Conservation (phyloP, 305 asterid species). For the Salvia sclarea region DNA sequence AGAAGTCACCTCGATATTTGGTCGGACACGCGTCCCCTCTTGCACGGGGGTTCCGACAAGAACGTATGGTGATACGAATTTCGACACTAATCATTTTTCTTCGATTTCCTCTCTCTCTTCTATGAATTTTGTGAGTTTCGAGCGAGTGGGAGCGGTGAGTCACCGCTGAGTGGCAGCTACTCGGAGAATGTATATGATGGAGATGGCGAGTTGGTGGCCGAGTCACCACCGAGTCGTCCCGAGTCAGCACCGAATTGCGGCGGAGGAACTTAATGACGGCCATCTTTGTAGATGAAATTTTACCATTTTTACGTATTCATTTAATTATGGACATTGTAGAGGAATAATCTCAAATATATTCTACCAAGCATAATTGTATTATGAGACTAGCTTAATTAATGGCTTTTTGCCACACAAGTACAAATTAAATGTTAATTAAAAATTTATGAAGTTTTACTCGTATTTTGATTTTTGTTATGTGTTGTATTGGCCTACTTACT, state of each 20-base stretch:
- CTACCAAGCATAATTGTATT: not conserved
- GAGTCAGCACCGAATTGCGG: constrained; percentile 28
- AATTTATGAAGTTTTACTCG: too few species aligned
- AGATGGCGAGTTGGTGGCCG: constrained; percentile 76
- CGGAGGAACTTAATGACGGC: constrained; percentile 17
- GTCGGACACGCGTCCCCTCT: constrained; percentile 74
- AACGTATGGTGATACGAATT: constrained; percentile 39
- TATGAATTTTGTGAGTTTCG: not conserved
- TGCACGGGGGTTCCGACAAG: constrained; percentile 55
- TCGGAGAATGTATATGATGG: constrained; percentile 32
- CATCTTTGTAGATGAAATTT: constrained; percentile 29
- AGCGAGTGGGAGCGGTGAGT: not conserved
- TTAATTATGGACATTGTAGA: constrained; percentile 28
- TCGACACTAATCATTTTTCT: not conserved
- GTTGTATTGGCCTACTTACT: too few species aligned
- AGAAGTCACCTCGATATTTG: constrained; percentile 52
- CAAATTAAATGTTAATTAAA: too few species aligned
- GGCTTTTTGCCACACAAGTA: not conserved
- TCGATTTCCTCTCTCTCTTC: not conserved
- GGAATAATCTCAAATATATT: not conserved
- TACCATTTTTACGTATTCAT: constrained; percentile 28
- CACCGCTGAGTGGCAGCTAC: constrained; percentile 4
- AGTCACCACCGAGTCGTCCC: constrained; percentile 80
- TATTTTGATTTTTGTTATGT: too few species aligned
- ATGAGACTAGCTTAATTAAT: too few species aligned